Evolutionary conservation across 2,329 filamentous ascomycete genomes (phyloP), one percentile per base, ranked within the genome.

Genomic region (Blumeria hordei): DNA sequence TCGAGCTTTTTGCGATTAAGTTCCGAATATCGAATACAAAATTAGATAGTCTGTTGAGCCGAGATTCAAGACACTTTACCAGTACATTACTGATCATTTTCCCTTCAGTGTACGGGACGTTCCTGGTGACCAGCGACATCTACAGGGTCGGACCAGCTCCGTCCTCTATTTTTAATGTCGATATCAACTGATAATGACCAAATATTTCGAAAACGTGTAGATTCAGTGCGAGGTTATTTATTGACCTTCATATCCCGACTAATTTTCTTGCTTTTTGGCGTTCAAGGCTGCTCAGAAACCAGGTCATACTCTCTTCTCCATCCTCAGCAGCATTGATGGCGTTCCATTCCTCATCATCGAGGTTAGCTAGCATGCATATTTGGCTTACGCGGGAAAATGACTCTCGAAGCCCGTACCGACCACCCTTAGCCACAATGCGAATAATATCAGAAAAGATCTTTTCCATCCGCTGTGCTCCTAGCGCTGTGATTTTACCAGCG

Each of bases 281-380:
- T 70, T 94, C 88, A 56, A 88, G 85, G 44, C 74, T 74, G 57
- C 74, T 81, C 59, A 88, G 62, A 49, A 81, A 75, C 83, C 83
- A 88, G 53, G 75, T 73, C 64, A 92, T 78, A 10, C 77, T 83
- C 53, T 77, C 80, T 11, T 80, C 76, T 12, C 73, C 69, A 55
- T 76, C 73, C 55, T 65, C 57, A 12, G 67, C 68, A 37, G 70
- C 73, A 35, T 72, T 68, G 43, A 88, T 68, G 67, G 92, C 87
- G 51, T 90, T 85, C 85, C 88, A 94, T 68, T 95, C 90, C 56
- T 95, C 88, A 36, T 92, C 85, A 65, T 95, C 88, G 87, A 95
- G 93, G 61, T 88, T 90, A 65, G 90, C 80, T 14, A 94, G 78
- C 72, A 93, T 78, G 56, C 84, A 78, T 62, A 94, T 81, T 72